Evolutionary conservation across 768 basidiomycete species (phyloP), one percentile per base, ranked within the genome.

Genomic region (Pleurotus cornucopiae): DNA sequence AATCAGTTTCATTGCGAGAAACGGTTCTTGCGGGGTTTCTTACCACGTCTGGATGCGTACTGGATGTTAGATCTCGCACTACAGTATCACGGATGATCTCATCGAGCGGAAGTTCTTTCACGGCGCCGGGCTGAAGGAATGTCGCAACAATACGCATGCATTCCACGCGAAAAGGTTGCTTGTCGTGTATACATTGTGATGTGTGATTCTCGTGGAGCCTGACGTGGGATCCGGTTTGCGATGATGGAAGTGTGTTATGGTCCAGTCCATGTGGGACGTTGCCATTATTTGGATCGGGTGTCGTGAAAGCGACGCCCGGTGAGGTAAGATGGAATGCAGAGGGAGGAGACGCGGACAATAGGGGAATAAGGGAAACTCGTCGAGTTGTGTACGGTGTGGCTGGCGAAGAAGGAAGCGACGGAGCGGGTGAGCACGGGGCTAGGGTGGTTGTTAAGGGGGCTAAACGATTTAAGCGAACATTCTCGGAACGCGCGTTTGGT

Each of bases 31-130:
- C 6, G 16, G n/a, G 3, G 13, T 18, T 23, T 56, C 67, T 61
- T 53, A 73, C 73, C 9, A 66, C 66, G 60, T 73, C 69, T 4
- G 74, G 74, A 60, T 76, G 73, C 4, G 66, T 72, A 54, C 58
- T 69, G 34, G 59, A 49, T 0, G 65, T 63, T 9, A 72, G 60
- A 44, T 67, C 62, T 14, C 60, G 58, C 38, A 75, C 63, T 2
- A 66, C 60, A 3, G 61, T 62, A 34, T 71, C 64, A 13, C 72
- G 67, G 18, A 67, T 49, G 23, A 48, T 56, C 6, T 61, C 61
- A 44, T 64, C 63, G 2, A 68, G 54, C 6, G 70, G 46, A 46
- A 73, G 57, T 57, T 70, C 69, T 58, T 72, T 73, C 23, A 46
- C 9, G 6, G 67, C 54, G 9, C 62, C 64, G 9, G 71, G 70